A percentile compares a stretch with the other conserved stretches of the same genome.
phyloP scores from a whole-genome alignment of 495 filamentous ascomycete species.

The Penicillium goetzii region DNA sequence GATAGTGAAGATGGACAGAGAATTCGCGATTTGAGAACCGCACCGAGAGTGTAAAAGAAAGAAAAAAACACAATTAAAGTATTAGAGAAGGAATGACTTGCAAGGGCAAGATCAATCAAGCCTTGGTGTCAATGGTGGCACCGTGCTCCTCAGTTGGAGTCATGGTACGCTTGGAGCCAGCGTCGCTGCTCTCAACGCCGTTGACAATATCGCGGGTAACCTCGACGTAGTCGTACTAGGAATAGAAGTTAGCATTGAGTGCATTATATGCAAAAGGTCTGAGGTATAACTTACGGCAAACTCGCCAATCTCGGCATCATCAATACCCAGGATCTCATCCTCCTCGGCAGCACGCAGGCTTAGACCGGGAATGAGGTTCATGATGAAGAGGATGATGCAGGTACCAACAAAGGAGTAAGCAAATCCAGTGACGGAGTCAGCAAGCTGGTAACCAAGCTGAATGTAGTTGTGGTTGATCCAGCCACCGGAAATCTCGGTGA shows the following conservation, averaged over 20 bases:
- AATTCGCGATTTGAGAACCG: background rate
- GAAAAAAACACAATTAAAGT: constrained; percentile 18
- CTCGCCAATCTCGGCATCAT: constrained; percentile 95
- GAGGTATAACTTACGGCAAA: constrained; percentile 67
- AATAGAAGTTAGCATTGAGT: background rate
- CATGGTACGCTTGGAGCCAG: constrained; percentile 40
- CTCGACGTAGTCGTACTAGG: constrained; percentile 91
- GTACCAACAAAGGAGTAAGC: constrained; percentile 87
- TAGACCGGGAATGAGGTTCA: constrained; percentile 85
- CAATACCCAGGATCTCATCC: constrained; percentile 87
- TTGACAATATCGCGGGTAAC: constrained; percentile 81
- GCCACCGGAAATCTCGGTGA: constrained; percentile 71
- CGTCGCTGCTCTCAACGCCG: constrained; percentile 50
- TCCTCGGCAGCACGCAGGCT: constrained; percentile 80
- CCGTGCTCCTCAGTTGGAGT: constrained; percentile 31
- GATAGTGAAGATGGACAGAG: constrained; percentile 8
- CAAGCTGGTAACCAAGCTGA: constrained; percentile 86
- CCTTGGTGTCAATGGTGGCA: constrained; percentile 37
- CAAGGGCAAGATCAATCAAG: constrained; percentile 20
- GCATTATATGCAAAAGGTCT: background rate
- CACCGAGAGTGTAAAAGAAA: background rate
- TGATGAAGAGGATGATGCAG: constrained; percentile 81
- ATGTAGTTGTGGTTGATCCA: constrained; percentile 92
- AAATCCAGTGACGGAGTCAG: constrained; percentile 81
- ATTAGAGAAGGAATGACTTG: constrained; percentile 14